Evolutionary conservation across 306 rosid species (phyloP), one percentile per base, ranked within the genome.

Genomic region (Fragaria vesca): DNA sequence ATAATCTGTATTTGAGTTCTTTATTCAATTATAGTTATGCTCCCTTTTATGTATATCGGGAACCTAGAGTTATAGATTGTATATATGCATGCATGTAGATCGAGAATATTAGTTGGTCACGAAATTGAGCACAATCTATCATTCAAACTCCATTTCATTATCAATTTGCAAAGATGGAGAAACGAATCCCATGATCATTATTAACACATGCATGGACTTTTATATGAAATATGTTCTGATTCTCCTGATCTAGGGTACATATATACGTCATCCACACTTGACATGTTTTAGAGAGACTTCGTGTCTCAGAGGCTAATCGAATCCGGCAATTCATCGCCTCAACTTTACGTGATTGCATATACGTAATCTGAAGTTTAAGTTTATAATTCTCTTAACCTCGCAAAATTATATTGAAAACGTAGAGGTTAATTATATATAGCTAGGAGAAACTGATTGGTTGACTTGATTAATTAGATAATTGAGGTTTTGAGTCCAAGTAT

Each of bases 171-270:
- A 10, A 32, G 28, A 72, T 50, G 63, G 63, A 71, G 51, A 32
- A 54, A 20, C 15, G 65, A 52, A 51, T 72, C 48, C 36, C 66
- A 52, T 72, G 65, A 34, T 17, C 40, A 28, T 12, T 61, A 61
- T 60, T 26, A 61, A 28, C 40, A 28, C 20, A 61, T 28, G 66
- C 20, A 61, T 28, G 66, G 40, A 15, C 13, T 24, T n/a, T 57
- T n/a, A 58, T 28, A 61, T 61, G 36, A 60, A 20, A 40, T 68
- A 68, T 43, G 52, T 43, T 68, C 72, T 68, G 72, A 68, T 68
- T 68, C 72, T 42, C 66, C 32, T 8, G 9, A 21, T 8, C 1
- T 9, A n/a, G 26, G 26, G 61, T n/a, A 6, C 61, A 20, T 54
- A 18, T 7, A 54, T 20, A n/a, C 62, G 9, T n/a, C 62, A 55